phyloP scores from a whole-genome alignment of 257 asterid genomes.

The Nicotiana benthamiana region DNA sequence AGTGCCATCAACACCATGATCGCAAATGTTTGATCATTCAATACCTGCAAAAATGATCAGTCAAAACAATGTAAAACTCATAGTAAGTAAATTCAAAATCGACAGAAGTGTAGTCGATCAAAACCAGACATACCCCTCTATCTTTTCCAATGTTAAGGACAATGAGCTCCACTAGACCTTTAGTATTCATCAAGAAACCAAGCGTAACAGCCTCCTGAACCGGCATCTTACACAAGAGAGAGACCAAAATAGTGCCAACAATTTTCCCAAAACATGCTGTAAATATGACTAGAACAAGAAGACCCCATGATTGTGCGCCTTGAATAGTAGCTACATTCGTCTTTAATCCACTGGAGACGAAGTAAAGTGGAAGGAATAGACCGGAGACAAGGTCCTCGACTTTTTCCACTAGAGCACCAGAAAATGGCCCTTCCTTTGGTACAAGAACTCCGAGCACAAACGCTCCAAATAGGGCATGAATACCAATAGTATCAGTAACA shows the following conservation, averaged over 20 bases:
- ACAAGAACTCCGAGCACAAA: slow-evolving; percentile 28
- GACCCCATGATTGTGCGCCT: slow-evolving; percentile 43
- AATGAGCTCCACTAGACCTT: slow-evolving; percentile 44
- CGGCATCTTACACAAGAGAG: slow-evolving; percentile 24
- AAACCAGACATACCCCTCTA: slow-evolving; percentile 19
- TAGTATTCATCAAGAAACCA: slow-evolving; percentile 42
- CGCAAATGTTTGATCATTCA: slow-evolving; percentile 57
- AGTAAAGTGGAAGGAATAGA: slow-evolving; percentile 37
- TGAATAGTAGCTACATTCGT: slow-evolving; percentile 32
- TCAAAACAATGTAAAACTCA: neutral
- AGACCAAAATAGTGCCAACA: slow-evolving; percentile 29
- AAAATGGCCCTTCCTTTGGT: slow-evolving; percentile 32
- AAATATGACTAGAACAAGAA: slow-evolving; percentile 32
- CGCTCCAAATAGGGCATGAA: slow-evolving; percentile 30
- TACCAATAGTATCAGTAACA: slow-evolving; percentile 26
- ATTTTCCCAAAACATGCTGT: slow-evolving; percentile 41
- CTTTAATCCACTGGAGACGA: slow-evolving; percentile 39
- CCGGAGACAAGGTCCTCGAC: slow-evolving; percentile 43
- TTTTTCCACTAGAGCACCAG: slow-evolving; percentile 29
- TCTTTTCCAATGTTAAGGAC: slow-evolving; percentile 45
- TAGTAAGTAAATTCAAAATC: neutral
- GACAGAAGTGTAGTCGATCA: neutral
- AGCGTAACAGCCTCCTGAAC: slow-evolving; percentile 24
- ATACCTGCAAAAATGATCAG: slow-evolving; percentile 23
- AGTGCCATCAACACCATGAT: slow-evolving; percentile 55